Percentiles rank a stretch among this genome's conserved stretches.
phyloP scores from a whole-genome alignment of 306 rosid species.

The Inga laurina region DNA sequence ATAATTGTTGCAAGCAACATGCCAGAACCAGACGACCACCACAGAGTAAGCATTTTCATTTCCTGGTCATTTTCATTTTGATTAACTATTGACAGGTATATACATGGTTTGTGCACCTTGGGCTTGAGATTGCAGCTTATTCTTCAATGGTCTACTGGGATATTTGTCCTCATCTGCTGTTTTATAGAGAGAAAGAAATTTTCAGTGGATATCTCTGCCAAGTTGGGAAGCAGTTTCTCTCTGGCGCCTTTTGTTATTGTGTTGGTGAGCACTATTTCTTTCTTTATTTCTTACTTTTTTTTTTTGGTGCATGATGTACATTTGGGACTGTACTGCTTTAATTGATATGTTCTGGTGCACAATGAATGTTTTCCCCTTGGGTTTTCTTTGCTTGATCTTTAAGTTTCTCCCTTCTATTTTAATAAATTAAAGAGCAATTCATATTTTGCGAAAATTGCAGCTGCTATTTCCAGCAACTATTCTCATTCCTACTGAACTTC shows the following conservation, averaged over 20 bases:
- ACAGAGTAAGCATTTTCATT: conserved; percentile 50
- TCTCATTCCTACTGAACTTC: not conserved
- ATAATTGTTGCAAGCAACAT: conserved; percentile 31
- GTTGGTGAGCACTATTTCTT: conserved; percentile 56
- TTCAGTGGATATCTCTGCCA: conserved; percentile 62
- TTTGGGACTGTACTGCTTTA: conserved; percentile 1
- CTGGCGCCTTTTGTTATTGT: conserved; percentile 73
- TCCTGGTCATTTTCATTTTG: conserved; percentile 55
- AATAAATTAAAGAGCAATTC: not conserved
- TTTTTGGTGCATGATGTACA: not conserved
- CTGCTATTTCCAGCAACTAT: conserved; percentile 14
- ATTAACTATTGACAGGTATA: conserved; percentile 66
- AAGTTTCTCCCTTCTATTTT: not conserved
- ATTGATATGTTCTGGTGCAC: not conserved
- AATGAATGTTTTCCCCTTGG: not conserved
- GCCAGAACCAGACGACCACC: conserved; percentile 43
- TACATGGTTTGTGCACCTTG: conserved; percentile 65
- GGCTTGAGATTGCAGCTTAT: conserved; percentile 94
- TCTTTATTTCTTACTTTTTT: not conserved
- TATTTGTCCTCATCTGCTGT: conserved; percentile 77
- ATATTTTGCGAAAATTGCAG: not conserved
- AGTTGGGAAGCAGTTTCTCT: conserved; percentile 93
- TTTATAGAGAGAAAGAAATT: conserved; percentile 70
- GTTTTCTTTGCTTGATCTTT: not conserved
- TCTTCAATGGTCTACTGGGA: conserved; percentile 87